Conservation (phyloP, 192 early-diverging fungal genomes). For the Linnemannia hyalina region DNA sequence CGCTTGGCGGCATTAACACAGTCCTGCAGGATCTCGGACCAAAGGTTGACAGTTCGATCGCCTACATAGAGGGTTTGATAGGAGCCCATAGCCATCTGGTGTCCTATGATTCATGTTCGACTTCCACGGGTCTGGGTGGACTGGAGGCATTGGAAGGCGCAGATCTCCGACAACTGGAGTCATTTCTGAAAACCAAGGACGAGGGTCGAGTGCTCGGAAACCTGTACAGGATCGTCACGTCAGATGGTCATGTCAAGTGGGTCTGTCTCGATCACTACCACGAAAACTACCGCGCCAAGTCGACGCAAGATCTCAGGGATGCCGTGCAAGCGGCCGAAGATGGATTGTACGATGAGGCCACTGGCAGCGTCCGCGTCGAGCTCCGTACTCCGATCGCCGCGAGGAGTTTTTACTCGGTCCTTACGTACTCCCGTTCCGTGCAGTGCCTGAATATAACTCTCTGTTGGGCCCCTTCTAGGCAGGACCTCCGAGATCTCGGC, state of each 20-base stretch:
- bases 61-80: neutral
- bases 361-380: neutral
- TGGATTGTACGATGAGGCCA: neutral
- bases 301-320: neutral
- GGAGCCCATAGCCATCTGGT: neutral
- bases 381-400: neutral
- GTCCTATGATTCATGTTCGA: too few relatives aligned
- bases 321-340: neutral
- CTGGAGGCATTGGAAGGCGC: neutral
- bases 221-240: neutral
- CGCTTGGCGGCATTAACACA: neutral
- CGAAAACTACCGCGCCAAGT: slow-evolving; percentile 1
- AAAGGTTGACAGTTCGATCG: neutral
- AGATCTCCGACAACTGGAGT: neutral
- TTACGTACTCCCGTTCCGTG: neutral
- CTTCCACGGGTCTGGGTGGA: too few relatives aligned
- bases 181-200: neutral
- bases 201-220: neutral
- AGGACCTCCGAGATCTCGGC: neutral
- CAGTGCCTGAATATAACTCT: neutral
- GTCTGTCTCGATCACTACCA: slow-evolving; percentile 30
- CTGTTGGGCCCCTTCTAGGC: neutral
- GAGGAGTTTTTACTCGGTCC: slow-evolving; percentile 5
- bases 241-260: slow-evolving; percentile 34
- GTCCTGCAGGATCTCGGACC: neutral